Evolutionary conservation across 2,329 filamentous ascomycete genomes (phyloP).

Genomic region (Diaporthe ampelina): DNA sequence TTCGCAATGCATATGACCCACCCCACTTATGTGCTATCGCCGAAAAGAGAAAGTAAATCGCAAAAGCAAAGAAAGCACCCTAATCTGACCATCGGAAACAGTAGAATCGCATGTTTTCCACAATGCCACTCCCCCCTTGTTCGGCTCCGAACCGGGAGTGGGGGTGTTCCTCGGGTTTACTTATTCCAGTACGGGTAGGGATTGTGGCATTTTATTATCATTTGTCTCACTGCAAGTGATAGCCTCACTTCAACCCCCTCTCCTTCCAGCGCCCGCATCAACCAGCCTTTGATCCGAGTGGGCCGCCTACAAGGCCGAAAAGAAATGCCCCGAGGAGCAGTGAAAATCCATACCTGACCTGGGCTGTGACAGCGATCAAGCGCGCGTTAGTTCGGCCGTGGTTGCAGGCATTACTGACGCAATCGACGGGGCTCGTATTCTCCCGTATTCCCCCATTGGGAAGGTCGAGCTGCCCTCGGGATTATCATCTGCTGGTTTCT

Average conservation of each 20-base stretch:
- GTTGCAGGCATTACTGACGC: too few species aligned
- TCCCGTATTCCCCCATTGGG: conserved; percentile 8
- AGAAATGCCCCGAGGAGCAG: not conserved
- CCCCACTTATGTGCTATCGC: not conserved
- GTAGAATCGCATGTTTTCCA: conserved; percentile 1
- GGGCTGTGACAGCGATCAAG: not conserved
- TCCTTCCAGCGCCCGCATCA: too few species aligned
- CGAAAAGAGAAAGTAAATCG: not conserved
- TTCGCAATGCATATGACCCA: not conserved
- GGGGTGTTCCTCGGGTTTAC: not conserved
- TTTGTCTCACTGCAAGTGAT: not conserved
- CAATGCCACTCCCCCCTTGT: not conserved
- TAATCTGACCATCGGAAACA: not conserved
- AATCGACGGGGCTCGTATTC: not conserved
- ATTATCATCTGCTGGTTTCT: not conserved
- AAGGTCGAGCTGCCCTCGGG: conserved; percentile 9
- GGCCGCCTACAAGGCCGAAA: not conserved
- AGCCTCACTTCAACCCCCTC: not conserved
- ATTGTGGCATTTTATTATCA: too few species aligned
- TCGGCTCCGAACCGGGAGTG: conserved; percentile 7
- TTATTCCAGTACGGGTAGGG: not conserved
- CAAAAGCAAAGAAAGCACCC: conserved; percentile 17
- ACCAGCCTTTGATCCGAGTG: not conserved
- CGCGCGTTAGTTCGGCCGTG: conserved; percentile 9
- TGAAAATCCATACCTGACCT: not conserved